These are phyloP conservation scores for Cladobotryum mycophilum DNA, from an alignment of 2,329 filamentous ascomycete genomes.

Conservation along the genomic window DNA sequence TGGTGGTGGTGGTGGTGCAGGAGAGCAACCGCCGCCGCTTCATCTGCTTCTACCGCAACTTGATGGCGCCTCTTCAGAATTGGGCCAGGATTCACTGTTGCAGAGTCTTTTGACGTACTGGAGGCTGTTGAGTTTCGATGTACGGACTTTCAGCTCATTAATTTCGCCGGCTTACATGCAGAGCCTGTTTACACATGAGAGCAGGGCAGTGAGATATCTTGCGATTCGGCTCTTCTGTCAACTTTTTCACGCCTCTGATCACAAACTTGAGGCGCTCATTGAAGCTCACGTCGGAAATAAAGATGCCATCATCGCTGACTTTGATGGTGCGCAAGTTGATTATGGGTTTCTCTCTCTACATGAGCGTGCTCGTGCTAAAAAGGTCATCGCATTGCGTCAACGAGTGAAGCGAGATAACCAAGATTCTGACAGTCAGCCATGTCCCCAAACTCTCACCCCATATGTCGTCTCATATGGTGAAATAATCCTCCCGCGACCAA, in stretches of 20 bases:
- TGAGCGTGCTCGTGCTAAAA: conserved; percentile 48
- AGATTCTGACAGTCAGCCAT: conserved; percentile 9
- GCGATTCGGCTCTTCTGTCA: conserved; percentile 76
- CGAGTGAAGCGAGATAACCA: conserved; percentile 25
- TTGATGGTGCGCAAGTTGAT: conserved; percentile 72
- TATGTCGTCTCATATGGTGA: conserved; percentile 60
- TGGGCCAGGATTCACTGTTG: conserved; percentile 20
- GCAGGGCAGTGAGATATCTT: conserved; percentile 65
- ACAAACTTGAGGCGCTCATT: conserved; percentile 67
- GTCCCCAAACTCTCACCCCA: conserved; percentile 45
- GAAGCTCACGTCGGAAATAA: conserved; percentile 55
- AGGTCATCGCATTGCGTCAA: conserved; percentile 36
- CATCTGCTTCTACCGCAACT: conserved; percentile 25
- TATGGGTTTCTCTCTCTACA: conserved; percentile 64
- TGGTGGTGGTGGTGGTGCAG: background rate
- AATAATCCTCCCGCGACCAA: conserved; percentile 60
- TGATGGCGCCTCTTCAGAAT: conserved; percentile 20
- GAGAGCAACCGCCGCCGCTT: conserved; percentile 17
- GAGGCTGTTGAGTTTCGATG: conserved; percentile 73
- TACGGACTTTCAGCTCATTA: conserved; percentile 56
- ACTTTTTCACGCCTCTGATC: conserved; percentile 73
- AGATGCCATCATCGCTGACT: conserved; percentile 58
- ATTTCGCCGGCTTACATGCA: conserved; percentile 64
- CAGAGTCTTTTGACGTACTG: conserved; percentile 49
- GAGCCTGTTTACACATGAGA: conserved; percentile 56